phyloP scores from a whole-genome alignment of 768 basidiomycete genomes.

The Agaricus sinodeliciosus region DNA sequence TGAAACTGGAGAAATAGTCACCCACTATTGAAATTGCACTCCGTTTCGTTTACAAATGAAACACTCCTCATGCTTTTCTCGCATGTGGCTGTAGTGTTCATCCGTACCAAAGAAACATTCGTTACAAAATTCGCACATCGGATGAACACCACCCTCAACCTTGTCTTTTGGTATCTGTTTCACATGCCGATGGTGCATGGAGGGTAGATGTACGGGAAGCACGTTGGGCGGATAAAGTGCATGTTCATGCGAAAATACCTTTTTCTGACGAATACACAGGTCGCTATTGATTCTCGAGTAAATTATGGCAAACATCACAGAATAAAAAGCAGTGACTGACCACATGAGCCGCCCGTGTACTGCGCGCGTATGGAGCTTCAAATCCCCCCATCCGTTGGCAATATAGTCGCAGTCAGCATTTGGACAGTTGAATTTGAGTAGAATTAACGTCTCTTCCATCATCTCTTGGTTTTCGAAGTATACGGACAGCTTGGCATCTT shows the following conservation, averaged over 20 bases:
- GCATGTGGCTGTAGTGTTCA: constrained; percentile 90
- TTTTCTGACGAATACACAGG: constrained; percentile 83
- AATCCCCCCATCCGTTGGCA: constrained; percentile 82
- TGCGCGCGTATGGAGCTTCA: constrained; percentile 78
- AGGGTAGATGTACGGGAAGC: constrained; percentile 71
- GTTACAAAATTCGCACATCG: constrained; percentile 83
- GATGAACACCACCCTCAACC: constrained; percentile 68
- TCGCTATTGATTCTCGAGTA: constrained; percentile 40
- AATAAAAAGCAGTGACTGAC: constrained; percentile 33
- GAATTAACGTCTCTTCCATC: constrained; percentile 90
- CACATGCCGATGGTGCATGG: constrained; percentile 41
- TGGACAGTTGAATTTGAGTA: constrained; percentile 94
- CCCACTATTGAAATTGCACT: constrained; percentile 80
- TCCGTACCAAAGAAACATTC: constrained; percentile 92
- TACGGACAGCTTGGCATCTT: constrained; percentile 69
- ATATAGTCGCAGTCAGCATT: constrained; percentile 77
- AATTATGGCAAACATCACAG: neutral
- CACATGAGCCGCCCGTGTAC: constrained; percentile 77
- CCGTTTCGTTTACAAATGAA: constrained; percentile 88
- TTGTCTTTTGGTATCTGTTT: constrained; percentile 40
- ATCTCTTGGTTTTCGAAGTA: constrained; percentile 87
- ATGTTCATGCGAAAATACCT: constrained; percentile 95
- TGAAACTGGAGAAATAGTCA: constrained; percentile 11
- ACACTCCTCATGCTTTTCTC: constrained; percentile 92
- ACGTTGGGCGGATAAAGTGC: constrained; percentile 63